Evolutionary conservation across 805 yeast species (phyloP).

Genomic region (Saturnispora sanitii): DNA sequence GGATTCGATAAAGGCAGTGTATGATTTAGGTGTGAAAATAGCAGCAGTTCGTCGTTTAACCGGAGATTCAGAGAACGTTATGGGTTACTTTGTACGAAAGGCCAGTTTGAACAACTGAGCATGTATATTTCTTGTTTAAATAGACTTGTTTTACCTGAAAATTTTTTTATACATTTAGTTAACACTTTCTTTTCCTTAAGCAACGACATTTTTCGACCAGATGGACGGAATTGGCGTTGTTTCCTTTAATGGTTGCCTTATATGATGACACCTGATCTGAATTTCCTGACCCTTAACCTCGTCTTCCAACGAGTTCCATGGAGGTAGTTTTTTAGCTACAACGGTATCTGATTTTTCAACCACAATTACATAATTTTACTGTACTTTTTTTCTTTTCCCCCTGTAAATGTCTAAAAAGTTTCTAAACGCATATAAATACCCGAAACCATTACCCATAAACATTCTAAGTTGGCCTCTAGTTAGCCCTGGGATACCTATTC

Average conservation of each 20-base stretch:
- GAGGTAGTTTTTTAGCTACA: conserved; percentile 25
- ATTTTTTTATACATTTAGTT: not conserved
- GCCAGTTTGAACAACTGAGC: conserved; percentile 24
- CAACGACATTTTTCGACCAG: not conserved
- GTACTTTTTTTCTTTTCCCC: not conserved
- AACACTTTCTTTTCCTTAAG: not conserved
- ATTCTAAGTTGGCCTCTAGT: conserved; percentile 4
- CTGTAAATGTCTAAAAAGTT: conserved; percentile 8
- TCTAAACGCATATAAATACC: conserved; percentile 7
- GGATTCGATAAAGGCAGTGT: conserved; percentile 20
- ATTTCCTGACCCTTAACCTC: conserved; percentile 17
- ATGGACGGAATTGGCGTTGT: not conserved
- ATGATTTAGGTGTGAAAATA: conserved; percentile 24
- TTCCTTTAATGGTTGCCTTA: not conserved
- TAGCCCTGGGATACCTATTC: not conserved
- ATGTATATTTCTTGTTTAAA: not conserved
- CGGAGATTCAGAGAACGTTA: conserved; percentile 29
- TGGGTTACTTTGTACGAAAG: conserved; percentile 50
- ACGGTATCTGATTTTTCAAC: conserved; percentile 28
- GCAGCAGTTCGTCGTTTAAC: conserved; percentile 23
- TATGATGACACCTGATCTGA: conserved; percentile 13
- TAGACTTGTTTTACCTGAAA: not conserved
- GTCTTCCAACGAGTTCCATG: conserved; percentile 19
- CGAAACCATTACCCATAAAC: conserved; percentile 10
- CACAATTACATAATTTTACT: not conserved